Conservation (phyloP, 176 grass and related monocot genomes). For the Paspalum notatum region DNA sequence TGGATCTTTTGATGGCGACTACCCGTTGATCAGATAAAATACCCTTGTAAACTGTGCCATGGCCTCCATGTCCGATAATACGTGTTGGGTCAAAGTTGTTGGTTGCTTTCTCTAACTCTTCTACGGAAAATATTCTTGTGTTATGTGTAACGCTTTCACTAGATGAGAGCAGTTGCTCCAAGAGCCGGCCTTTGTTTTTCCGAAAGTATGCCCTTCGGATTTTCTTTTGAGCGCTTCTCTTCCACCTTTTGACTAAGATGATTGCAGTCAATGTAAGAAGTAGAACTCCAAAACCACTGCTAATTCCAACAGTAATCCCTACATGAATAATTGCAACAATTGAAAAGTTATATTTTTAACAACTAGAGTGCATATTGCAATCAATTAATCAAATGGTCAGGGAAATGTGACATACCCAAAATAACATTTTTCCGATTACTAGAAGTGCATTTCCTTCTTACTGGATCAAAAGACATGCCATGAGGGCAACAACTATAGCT, state of each 20-base stretch:
- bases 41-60: slow-evolving; percentile 63
- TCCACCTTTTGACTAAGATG: slow-evolving; percentile 28
- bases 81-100: slow-evolving; percentile 43
- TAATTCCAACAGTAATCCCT: slow-evolving; percentile 40
- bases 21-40: slow-evolving; percentile 42
- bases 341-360: slow-evolving; percentile 24
- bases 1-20: slow-evolving; percentile 62
- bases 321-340: slow-evolving; percentile 13
- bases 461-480: slow-evolving; percentile 19
- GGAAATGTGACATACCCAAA: slow-evolving; percentile 12
- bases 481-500: slow-evolving; percentile 26
- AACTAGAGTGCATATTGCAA: background rate
- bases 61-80: slow-evolving; percentile 53
- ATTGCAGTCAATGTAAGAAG: slow-evolving; percentile 21
- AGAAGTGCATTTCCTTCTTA: slow-evolving; percentile 39
- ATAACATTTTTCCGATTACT: slow-evolving; percentile 37
- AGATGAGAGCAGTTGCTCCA: slow-evolving; percentile 36
- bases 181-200: slow-evolving; percentile 43
- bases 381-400: background rate
- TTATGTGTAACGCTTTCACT: slow-evolving; percentile 39
- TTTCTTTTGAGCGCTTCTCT: slow-evolving; percentile 33
- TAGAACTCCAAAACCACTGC: slow-evolving; percentile 46
- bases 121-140: slow-evolving; percentile 57
- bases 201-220: slow-evolving; percentile 40
- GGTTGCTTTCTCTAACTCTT: slow-evolving; percentile 62